Evolutionary conservation across 208 protist species (phyloP), one percentile per base, ranked within the genome.

Genomic region (Acanthamoeba castellanii): DNA sequence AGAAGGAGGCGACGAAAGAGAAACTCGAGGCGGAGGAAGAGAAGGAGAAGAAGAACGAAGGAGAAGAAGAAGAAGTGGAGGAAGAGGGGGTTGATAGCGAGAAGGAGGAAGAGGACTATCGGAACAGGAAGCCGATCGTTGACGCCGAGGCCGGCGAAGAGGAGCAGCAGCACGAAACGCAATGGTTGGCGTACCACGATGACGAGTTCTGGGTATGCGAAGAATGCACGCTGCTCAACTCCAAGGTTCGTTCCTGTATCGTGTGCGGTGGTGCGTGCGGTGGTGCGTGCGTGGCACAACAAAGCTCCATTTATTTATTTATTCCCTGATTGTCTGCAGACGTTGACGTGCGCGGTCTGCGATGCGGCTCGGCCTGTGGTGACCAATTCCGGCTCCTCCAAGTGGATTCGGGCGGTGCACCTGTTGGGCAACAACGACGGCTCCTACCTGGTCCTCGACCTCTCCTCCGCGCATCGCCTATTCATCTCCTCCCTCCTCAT

Each of bases 161-260:
- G 37, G 13, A 37, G 2, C n/a, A 4, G 27, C 68, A 7, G 68
- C 5, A 18, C 68, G 34, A 81, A 20, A 42, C 2, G 42, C 72
- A 81, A 8, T 81, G 72, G 72, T 6, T 50, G 6, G 72, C 47
- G 2, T 22, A 1, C 37, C 6, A 76, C 5, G 18, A 81, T 2
- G 72, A 81, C n/a, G 72, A 81, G 42, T 81, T 81, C 72, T 81
- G 72, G 72, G 20, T 81, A 3, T 81, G 72, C 42, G 72, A 81
- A 34, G 30, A 81, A 34, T 81, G 72, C 42, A 81, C 72, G 4
- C 72, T 81, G 11, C 30, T 81, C 4, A 81, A 81, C 72, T 52
- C 1, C 72, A 81, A 81, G 72, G 72, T 81, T 81, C 72, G 1
- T 81, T 16, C 64, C 14, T 27, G 3, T 13, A 8, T 66, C 18